Evolutionary conservation across 1,284 basidiomycete genomes (phyloP).

Genomic region (Athelia psychrophila): DNA sequence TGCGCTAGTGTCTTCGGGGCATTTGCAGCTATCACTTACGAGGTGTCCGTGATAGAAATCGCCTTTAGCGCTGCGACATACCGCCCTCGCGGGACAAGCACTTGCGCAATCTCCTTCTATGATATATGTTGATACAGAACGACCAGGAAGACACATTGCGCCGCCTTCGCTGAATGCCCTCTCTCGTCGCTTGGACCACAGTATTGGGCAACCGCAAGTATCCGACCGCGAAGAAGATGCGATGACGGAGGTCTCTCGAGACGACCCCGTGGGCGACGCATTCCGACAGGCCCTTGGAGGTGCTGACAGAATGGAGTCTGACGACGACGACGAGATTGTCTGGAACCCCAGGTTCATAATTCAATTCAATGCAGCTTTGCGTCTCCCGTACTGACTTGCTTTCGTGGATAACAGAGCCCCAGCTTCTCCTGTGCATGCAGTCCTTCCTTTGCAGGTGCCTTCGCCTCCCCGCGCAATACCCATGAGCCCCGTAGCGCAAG

Average conservation of each 20-base stretch:
- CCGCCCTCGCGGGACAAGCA: conserved; percentile 19
- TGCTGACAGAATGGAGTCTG: conserved; percentile 32
- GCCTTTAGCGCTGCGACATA: conserved; percentile 15
- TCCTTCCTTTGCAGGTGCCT: conserved; percentile 5
- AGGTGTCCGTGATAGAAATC: conserved; percentile 9
- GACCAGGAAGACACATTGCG: background rate
- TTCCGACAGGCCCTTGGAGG: conserved; percentile 61
- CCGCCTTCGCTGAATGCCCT: conserved; percentile 1
- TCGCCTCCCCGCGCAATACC: conserved; percentile 5
- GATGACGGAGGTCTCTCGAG: conserved; percentile 66
- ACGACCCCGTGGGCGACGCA: conserved; percentile 78
- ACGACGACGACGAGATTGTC: conserved; percentile 56
- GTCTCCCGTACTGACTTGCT: background rate
- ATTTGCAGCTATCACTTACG: background rate
- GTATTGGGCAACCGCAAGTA: no score
- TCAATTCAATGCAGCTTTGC: background rate
- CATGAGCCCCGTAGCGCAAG: background rate
- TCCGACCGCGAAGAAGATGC: conserved; percentile 57
- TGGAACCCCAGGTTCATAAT: conserved; percentile 54
- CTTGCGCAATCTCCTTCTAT: conserved; percentile 7
- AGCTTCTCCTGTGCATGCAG: conserved; percentile 25
- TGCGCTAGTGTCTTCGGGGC: conserved; percentile 23
- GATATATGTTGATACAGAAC: background rate
- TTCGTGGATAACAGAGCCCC: conserved; percentile 8
- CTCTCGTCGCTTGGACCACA: background rate